Evolutionary conservation across 75 land plant genomes (phyloP), one percentile per base, ranked within the genome.

Genomic region (Gnetum montanum): DNA sequence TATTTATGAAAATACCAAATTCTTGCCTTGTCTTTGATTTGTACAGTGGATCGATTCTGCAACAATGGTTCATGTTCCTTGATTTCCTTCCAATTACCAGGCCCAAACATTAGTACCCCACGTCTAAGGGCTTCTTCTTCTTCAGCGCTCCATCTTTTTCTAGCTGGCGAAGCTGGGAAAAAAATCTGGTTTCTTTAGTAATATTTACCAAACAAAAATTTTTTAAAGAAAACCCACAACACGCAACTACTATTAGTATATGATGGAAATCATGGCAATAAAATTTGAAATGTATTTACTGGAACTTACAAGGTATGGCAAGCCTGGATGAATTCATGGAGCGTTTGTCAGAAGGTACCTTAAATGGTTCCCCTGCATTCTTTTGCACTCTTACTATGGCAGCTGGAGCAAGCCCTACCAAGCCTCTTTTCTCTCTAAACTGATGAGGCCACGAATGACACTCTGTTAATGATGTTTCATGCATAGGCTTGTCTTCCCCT

Each of bases 321-420:
- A 70, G 70, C 22, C 70, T 64, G 18, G 46, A 50, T 36, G 72
- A 37, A 58, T 85, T 66, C 5, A 24, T 45, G 41, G 46, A 11
- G 60, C 71, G 55, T 45, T 76, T 80, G 24, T 51, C n/a, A 30
- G 71, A 65, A 8, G 64, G 15, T 0, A 67, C 34, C 50, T 46
- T 79, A 47, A 79, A 47, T 1, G 51, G 43, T 70, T 55, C 65
- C 62, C 59, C 45, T 4, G 63, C 30, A 5, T 61, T 71, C 46
- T 77, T 79, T 34, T 62, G 63, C 44, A 82, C 56, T 40, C 56
- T 27, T 36, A 90, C 99, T 34, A 94, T 65, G 38, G 91, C 99
- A 59, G 96, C 99, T 13, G 96, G 88, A 71, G 96, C 87, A 25
- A 79, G 63, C 18, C 97, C 97, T 29, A 79, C 22, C 54, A 69